phyloP scores from a whole-genome alignment of 306 rosid species.

The Cyclanthera cordifolia region DNA sequence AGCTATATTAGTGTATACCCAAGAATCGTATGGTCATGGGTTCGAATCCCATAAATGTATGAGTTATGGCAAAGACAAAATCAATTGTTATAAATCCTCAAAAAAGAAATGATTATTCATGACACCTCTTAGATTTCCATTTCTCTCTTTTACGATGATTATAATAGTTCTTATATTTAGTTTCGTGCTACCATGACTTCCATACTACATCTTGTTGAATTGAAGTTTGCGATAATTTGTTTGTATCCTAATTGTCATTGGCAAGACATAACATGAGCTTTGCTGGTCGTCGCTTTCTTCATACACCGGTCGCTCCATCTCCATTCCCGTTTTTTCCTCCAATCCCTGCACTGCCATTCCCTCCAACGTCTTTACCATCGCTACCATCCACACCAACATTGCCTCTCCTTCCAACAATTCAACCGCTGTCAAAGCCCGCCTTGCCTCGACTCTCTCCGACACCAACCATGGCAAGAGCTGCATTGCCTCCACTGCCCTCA shows the following conservation, averaged over 20 bases:
- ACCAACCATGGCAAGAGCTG: background rate
- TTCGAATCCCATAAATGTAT: no score
- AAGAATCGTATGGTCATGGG: no score
- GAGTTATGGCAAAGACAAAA: no score
- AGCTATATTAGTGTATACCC: no score
- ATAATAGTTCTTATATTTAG: no score
- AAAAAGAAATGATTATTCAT: no score
- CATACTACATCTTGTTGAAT: no score
- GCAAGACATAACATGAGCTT: constrained; percentile 18
- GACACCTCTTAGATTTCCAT: no score
- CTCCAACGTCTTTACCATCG: constrained; percentile 23
- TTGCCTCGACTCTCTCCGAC: background rate
- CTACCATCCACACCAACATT: constrained; percentile 6
- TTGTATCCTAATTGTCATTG: constrained; percentile 15
- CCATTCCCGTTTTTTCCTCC: constrained; percentile 15
- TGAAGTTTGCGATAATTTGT: background rate
- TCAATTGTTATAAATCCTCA: no score
- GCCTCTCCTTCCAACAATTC: background rate
- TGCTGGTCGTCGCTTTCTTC: constrained; percentile 20
- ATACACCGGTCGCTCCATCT: constrained; percentile 18
- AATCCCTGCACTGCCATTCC: constrained; percentile 16
- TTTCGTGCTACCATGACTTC: no score
- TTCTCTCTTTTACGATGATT: no score
- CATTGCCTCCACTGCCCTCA: background rate
- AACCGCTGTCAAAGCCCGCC: background rate